phyloP scores from a whole-genome alignment of 2,329 filamentous ascomycete species.

The Aspergillus tubingensis region DNA sequence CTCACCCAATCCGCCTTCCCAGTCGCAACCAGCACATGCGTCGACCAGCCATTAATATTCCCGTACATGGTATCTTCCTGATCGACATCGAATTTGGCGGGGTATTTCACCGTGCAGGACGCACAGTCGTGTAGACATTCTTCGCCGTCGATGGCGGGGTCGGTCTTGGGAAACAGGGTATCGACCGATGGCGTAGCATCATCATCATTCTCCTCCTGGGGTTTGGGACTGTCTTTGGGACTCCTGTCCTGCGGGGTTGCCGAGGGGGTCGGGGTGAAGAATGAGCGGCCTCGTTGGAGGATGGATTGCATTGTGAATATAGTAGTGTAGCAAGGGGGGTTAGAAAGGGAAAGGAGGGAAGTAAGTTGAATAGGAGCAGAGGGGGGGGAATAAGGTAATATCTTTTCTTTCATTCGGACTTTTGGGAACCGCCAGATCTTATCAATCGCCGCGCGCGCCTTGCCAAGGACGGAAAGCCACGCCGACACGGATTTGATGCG shows the following conservation, averaged over 20 bases:
- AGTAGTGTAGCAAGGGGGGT: neutral
- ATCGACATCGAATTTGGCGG: slow-evolving; percentile 72
- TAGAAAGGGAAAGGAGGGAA: neutral
- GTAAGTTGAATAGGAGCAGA: too few relatives aligned
- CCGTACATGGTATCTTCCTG: slow-evolving; percentile 79
- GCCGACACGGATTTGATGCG: neutral
- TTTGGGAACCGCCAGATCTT: slow-evolving; percentile 26
- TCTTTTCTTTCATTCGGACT: neutral
- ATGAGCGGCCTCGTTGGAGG: slow-evolving; percentile 36
- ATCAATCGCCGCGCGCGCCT: slow-evolving; percentile 31
- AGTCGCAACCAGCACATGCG: slow-evolving; percentile 90
- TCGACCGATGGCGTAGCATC: slow-evolving; percentile 44
- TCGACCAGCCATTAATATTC: slow-evolving; percentile 80
- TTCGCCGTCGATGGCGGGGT: slow-evolving; percentile 78
- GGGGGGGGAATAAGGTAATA: too few relatives aligned
- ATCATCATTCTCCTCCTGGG: slow-evolving; percentile 25
- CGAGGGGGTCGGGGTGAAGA: slow-evolving; percentile 33
- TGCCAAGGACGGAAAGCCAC: slow-evolving; percentile 20
- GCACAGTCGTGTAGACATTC: slow-evolving; percentile 88
- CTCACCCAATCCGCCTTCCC: slow-evolving; percentile 93
- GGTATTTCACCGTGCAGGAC: slow-evolving; percentile 76
- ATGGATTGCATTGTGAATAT: slow-evolving; percentile 35
- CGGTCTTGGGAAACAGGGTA: slow-evolving; percentile 71
- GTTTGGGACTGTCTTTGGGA: slow-evolving; percentile 11
- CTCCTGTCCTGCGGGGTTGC: slow-evolving; percentile 21